A percentile compares a stretch with the other conserved stretches of the same genome.
phyloP scores from a whole-genome alignment of 495 filamentous ascomycete species.

The Sphaerosporella brunnea region DNA sequence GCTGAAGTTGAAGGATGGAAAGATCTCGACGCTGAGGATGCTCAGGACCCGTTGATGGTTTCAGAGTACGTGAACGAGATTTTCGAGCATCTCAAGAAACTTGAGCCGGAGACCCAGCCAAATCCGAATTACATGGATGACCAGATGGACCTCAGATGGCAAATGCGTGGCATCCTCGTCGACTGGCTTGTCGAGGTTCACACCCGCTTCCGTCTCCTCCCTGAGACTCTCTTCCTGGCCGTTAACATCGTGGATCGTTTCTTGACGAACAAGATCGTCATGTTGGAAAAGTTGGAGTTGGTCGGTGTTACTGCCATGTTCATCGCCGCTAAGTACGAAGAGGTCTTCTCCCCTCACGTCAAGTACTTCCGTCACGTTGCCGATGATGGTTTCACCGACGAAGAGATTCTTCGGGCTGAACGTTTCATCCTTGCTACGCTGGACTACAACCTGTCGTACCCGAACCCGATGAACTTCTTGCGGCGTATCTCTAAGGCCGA shows the following conservation, averaged over 20 bases:
- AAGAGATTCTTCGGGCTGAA: conserved; percentile 91
- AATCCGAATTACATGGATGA: conserved; percentile 89
- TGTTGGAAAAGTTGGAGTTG: conserved; percentile 83
- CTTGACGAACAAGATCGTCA: conserved; percentile 79
- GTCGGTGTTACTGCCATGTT: conserved; percentile 98
- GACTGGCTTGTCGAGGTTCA: conserved; percentile 99
- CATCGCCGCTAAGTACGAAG: conserved; percentile 97
- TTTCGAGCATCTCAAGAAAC: conserved; percentile 82
- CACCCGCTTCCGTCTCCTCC: conserved; percentile 85
- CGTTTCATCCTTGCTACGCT: conserved; percentile 77
- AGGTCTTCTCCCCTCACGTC: conserved; percentile 90
- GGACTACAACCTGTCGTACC: conserved; percentile 94
- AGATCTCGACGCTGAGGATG: conserved; percentile 68
- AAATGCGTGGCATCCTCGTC: conserved; percentile 90
- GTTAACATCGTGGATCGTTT: conserved; percentile 98
- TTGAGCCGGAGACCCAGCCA: conserved; percentile 66
- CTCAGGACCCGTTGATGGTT: conserved; percentile 89
- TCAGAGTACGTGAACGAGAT: conserved; percentile 95
- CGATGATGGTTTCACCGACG: conserved; percentile 90
- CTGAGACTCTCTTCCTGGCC: conserved; percentile 92
- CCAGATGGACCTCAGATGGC: conserved; percentile 90
- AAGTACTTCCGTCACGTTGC: conserved; percentile 92
- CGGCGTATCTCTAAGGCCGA: conserved; percentile 96
- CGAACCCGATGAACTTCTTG: conserved; percentile 99
- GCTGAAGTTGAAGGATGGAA: conserved; percentile 14